A percentile compares a stretch with the other conserved stretches of the same genome.
phyloP scores from a whole-genome alignment of 257 asterid species.

The Pogostemon cablin region DNA sequence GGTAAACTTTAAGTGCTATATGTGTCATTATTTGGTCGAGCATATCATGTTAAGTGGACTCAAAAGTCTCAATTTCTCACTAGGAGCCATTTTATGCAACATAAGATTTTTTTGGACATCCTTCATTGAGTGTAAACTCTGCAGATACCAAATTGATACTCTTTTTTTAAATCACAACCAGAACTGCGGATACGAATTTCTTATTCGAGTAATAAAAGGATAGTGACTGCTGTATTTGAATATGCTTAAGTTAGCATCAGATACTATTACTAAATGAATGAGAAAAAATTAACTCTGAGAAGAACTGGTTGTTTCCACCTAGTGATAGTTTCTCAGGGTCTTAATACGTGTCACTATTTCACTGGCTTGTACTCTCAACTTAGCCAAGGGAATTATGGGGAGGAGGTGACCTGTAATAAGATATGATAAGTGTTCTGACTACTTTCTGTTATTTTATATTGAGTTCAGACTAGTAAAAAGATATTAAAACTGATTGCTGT shows the following conservation, averaged over 20 bases:
- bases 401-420: neutral
- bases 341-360: neutral
- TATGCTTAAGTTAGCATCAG: neutral
- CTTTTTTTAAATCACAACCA: conserved; percentile 1
- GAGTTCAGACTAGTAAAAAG: neutral
- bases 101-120: neutral
- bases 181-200: neutral
- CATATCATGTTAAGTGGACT: conserved; percentile 3
- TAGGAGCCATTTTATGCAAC: neutral
- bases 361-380: conserved; percentile 1
- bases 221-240: neutral
- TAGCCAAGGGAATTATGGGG: neutral
- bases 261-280: conserved; percentile 10
- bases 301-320: neutral
- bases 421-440: neutral
- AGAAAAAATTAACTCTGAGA: conserved; percentile 2
- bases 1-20: conserved; percentile 6
- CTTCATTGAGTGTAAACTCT: conserved; percentile 4
- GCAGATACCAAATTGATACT: neutral
- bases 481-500: conserved; percentile 11
- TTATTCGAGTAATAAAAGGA: neutral
- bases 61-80: conserved; percentile 1
- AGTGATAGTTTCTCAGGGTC: conserved; percentile 14
- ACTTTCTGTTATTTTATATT: neutral
- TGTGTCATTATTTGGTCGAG: conserved; percentile 6